Evolutionary conservation across 2,329 filamentous ascomycete genomes (phyloP), one percentile per base, ranked within the genome.

Genomic region (Fusarium buharicum): DNA sequence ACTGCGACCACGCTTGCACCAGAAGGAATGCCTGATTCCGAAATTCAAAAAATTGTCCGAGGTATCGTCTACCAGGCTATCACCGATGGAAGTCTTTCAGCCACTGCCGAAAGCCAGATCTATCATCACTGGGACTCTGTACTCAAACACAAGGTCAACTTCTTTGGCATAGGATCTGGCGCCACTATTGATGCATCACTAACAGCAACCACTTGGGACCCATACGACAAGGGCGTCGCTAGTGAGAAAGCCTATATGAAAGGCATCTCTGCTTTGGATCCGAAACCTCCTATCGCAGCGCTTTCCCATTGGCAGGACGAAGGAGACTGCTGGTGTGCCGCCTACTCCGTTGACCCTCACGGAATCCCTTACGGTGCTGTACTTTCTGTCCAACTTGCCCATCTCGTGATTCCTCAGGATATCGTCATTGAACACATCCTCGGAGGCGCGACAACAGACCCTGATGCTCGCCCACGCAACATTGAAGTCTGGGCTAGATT

Each of bases 281-380:
- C 65, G 1, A 49, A 55, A 4, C 77, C 81, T 1, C 81, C 83
- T 0, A 69, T 78, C n/a, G 74, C 81, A 0, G 92, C 90, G 1
- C 80, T 97, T 3, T 46, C 53, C 2, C 77, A 80, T 4, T 97
- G 93, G 92, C 80, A 87, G 10, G 91, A 96, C 44, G 84, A 89
- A 30, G 91, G 90, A 17, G 91, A 98, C 60, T 96, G 92, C 75
- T 98, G 92, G 90, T 98, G 94, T 74, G 87, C 89, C 5, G 82
- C 79, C 0, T 72, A 70, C 4, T 76, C 77, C 1, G 63, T 71
- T 11, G 77, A 81, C 44, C 73, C 73, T 13, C 76, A 77, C 14
- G 75, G 76, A 11, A 71, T 73, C 14, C 80, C 81, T 8, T 81
- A 83, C 44, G 85, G 86, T 33, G 86, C 87, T 2, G 84, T 86